phyloP scores from a whole-genome alignment of 495 filamentous ascomycete genomes.

The Sporormia fimetaria region DNA sequence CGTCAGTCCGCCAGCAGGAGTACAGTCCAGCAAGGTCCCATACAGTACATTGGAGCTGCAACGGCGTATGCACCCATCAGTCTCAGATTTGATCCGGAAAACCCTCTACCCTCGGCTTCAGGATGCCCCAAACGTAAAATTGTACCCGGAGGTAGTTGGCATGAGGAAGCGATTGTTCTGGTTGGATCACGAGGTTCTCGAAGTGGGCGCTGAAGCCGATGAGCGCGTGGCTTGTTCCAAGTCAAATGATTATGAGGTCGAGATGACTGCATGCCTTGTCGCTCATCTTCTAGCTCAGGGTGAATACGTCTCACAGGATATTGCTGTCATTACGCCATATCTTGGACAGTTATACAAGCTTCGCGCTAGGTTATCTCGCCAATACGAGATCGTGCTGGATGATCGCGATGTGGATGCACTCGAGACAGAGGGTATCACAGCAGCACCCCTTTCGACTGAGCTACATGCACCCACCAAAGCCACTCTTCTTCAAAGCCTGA shows the following conservation, averaged over 20 bases:
- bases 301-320: conserved; percentile 50
- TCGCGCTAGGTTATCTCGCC: conserved; percentile 36
- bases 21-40: conserved; percentile 34
- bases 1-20: conserved; percentile 34
- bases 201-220: conserved; percentile 37
- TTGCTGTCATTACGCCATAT: conserved; percentile 74
- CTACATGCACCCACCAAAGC: conserved; percentile 31
- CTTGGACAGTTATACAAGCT: conserved; percentile 58
- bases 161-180: conserved; percentile 60
- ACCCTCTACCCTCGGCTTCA: conserved; percentile 55
- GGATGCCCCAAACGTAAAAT: conserved; percentile 42
- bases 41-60: conserved; percentile 52
- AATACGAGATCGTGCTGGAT: conserved; percentile 52
- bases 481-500: conserved; percentile 47
- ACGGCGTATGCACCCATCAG: conserved; percentile 65
- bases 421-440: conserved; percentile 39
- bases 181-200: conserved; percentile 53
- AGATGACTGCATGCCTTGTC: conserved; percentile 54
- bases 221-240: conserved; percentile 39
- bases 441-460: conserved; percentile 2
- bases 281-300: conserved; percentile 64
- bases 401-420: conserved; percentile 57
- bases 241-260: conserved; percentile 56
- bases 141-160: conserved; percentile 51
- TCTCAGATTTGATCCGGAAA: conserved; percentile 47